Evolutionary conservation across 805 yeast species (phyloP).

Genomic region (Priceomyces haplophilus): DNA sequence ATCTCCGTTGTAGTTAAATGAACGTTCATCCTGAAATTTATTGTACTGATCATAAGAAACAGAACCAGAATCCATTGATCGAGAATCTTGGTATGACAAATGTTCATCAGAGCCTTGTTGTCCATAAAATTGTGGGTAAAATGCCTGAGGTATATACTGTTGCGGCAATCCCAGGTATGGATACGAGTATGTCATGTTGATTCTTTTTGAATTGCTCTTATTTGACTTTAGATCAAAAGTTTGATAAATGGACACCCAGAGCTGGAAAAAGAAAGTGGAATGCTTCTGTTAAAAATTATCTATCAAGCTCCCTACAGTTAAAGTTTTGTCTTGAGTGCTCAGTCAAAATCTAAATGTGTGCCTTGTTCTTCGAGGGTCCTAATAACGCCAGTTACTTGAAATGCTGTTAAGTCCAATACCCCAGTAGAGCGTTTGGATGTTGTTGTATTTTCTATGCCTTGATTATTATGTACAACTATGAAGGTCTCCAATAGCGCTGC

Average conservation of each 20-base stretch:
- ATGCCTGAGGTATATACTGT: slow-evolving; percentile 34
- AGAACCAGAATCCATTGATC: slow-evolving; percentile 14
- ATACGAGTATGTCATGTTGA: slow-evolving; percentile 39
- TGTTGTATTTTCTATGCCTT: not conserved
- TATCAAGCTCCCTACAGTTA: too few relatives aligned
- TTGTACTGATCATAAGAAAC: slow-evolving; percentile 18
- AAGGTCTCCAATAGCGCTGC: too few relatives aligned
- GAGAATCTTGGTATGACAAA: slow-evolving; percentile 10
- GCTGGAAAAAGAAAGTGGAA: too few relatives aligned
- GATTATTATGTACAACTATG: not conserved
- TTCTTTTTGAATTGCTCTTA: not conserved
- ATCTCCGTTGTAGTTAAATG: slow-evolving; percentile 13
- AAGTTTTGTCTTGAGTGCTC: too few relatives aligned
- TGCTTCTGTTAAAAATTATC: too few relatives aligned
- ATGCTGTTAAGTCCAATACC: not conserved
- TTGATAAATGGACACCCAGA: not conserved
- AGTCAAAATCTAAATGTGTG: too few relatives aligned
- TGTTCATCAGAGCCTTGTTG: slow-evolving; percentile 15
- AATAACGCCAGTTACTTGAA: too few relatives aligned
- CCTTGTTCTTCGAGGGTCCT: not conserved
- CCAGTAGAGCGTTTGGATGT: not conserved
- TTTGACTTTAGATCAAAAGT: not conserved
- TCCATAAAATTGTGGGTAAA: slow-evolving; percentile 31
- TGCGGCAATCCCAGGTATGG: slow-evolving; percentile 40
- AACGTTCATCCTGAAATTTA: slow-evolving; percentile 17